These are phyloP conservation scores for Ascobolus immersus DNA, from an alignment of 495 filamentous ascomycete genomes.

Conservation along the genomic window DNA sequence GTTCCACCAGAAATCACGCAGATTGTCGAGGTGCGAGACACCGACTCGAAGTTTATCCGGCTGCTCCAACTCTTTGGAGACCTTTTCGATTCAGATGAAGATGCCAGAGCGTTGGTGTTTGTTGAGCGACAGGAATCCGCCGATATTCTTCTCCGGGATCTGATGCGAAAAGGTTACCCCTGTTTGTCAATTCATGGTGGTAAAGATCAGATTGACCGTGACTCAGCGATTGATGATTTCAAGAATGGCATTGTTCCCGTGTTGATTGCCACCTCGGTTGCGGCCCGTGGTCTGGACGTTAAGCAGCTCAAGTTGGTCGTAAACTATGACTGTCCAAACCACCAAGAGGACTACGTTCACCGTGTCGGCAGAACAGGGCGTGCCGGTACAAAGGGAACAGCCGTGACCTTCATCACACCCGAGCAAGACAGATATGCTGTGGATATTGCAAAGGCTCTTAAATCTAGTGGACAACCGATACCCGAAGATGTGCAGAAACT, in stretches of 20 bases:
- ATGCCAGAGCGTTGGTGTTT: conserved; percentile 72
- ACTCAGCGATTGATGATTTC: conserved; percentile 86
- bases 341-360: conserved; percentile 95
- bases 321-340: conserved; percentile 91
- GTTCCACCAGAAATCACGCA: conserved; percentile 91
- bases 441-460: conserved; percentile 80
- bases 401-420: conserved; percentile 77
- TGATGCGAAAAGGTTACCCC: conserved; percentile 73
- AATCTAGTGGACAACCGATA: conserved; percentile 60
- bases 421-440: conserved; percentile 76
- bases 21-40: conserved; percentile 64
- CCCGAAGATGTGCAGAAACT: conserved; percentile 45
- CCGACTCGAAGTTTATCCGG: conserved; percentile 62
- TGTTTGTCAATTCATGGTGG: conserved; percentile 92
- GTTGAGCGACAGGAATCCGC: conserved; percentile 89
- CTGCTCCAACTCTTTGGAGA: conserved; percentile 70
- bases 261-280: conserved; percentile 83
- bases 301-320: conserved; percentile 91
- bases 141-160: conserved; percentile 53
- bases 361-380: conserved; percentile 82
- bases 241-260: conserved; percentile 75
- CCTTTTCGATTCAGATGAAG: conserved; percentile 64
- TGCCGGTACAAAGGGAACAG: conserved; percentile 82
- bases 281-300: conserved; percentile 83
- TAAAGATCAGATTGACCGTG: conserved; percentile 85